phyloP scores from a whole-genome alignment of 2,329 filamentous ascomycete species.

The Dendrostoma leiphaemia region DNA sequence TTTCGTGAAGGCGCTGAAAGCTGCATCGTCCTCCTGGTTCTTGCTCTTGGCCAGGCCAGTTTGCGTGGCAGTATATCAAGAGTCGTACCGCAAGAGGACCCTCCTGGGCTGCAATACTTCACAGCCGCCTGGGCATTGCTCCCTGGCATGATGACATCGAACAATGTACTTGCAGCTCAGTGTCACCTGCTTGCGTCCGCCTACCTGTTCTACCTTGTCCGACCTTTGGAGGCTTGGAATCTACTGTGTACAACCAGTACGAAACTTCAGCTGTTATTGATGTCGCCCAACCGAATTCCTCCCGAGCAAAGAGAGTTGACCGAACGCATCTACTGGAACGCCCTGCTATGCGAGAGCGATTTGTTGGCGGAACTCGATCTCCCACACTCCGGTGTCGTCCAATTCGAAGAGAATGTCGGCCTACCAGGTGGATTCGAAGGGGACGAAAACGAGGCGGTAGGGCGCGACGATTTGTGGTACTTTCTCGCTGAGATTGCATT shows the following conservation, averaged over 20 bases:
- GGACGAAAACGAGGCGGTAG: constrained; percentile 61
- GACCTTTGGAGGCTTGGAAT: constrained; percentile 81
- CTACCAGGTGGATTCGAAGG: constrained; percentile 76
- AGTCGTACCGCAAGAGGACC: constrained; percentile 65
- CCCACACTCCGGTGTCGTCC: constrained; percentile 78
- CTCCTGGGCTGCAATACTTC: constrained; percentile 76
- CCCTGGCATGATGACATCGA: constrained; percentile 76
- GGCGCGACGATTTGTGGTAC: constrained; percentile 80
- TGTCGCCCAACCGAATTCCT: constrained; percentile 69
- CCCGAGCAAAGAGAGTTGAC: constrained; percentile 69
- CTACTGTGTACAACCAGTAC: constrained; percentile 76
- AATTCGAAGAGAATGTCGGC: constrained; percentile 77
- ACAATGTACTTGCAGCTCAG: constrained; percentile 74
- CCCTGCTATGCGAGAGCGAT: constrained; percentile 77
- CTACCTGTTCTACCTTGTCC: constrained; percentile 79
- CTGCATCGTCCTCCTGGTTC: constrained; percentile 76
- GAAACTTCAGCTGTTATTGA: constrained; percentile 76
- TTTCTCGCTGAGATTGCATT: constrained; percentile 82
- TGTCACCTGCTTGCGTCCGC: constrained; percentile 79
- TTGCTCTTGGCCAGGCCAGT: constrained; percentile 75
- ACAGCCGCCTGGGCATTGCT: constrained; percentile 76
- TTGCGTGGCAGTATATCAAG: constrained; percentile 73
- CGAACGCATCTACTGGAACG: constrained; percentile 82
- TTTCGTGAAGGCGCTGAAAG: constrained; percentile 79
- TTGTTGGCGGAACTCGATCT: constrained; percentile 76